A percentile compares a stretch with the other conserved stretches of the same genome.
phyloP scores from a whole-genome alignment of 371 early-diverging fungal species.

The Syncephalastrum racemosum region DNA sequence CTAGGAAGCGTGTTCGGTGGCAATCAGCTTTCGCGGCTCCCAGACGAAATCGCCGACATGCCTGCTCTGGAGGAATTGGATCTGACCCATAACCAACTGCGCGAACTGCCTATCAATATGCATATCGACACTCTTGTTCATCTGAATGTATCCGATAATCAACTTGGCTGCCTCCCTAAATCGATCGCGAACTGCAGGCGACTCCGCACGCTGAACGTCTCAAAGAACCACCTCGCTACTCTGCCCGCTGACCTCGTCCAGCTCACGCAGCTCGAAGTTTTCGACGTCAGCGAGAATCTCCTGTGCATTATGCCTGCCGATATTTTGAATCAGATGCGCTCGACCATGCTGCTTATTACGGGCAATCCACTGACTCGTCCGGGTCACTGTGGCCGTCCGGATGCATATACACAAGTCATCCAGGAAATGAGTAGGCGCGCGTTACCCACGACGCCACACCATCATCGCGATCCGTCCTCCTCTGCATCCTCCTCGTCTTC shows the following conservation, averaged over 20 bases:
- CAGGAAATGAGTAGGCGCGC: slow-evolving; percentile 53
- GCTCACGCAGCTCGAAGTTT: slow-evolving; percentile 47
- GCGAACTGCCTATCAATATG: slow-evolving; percentile 45
- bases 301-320: slow-evolving; percentile 65
- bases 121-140: slow-evolving; percentile 28
- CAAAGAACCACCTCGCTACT: slow-evolving; percentile 58
- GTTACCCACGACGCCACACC: slow-evolving; percentile 26
- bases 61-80: slow-evolving; percentile 49
- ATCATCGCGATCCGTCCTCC: slow-evolving; percentile 10
- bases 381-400: slow-evolving; percentile 39
- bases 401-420: slow-evolving; percentile 50
- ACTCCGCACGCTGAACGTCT: slow-evolving; percentile 50
- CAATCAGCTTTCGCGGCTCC: slow-evolving; percentile 46
- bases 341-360: slow-evolving; percentile 51
- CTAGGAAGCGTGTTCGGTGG: slow-evolving; percentile 65
- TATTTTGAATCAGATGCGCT: slow-evolving; percentile 56
- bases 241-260: slow-evolving; percentile 60
- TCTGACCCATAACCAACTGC: slow-evolving; percentile 55
- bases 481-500: slow-evolving; percentile 16
- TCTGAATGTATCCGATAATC: slow-evolving; percentile 53
- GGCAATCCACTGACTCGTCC: slow-evolving; percentile 63
- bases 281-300: slow-evolving; percentile 63
- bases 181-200: slow-evolving; percentile 48
- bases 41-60: slow-evolving; percentile 51
- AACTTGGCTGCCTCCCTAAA: slow-evolving; percentile 58